phyloP scores from a whole-genome alignment of 257 asterid species.

The Scutellaria minor region DNA sequence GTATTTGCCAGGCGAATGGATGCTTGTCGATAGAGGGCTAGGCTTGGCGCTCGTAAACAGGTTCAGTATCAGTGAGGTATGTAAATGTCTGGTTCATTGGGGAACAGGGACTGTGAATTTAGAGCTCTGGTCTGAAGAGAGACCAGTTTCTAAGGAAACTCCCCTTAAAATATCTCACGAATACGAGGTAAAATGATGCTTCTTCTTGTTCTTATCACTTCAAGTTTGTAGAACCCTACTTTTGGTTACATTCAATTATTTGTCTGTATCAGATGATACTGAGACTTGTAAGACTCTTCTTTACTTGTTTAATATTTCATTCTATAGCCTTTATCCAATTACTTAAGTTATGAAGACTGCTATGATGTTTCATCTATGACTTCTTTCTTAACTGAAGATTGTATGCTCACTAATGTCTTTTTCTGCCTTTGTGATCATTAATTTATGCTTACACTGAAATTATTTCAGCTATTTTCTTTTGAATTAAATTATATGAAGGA shows the following conservation, averaged over 20 bases:
- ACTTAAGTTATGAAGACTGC: not conserved
- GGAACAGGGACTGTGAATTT: slow-evolving; percentile 78
- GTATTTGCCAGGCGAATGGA: slow-evolving; percentile 72
- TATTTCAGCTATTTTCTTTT: not conserved
- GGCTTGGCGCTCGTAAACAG: slow-evolving; percentile 66
- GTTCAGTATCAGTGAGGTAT: slow-evolving; percentile 52
- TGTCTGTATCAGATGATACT: not conserved
- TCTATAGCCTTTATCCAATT: not conserved
- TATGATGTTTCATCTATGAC: not conserved
- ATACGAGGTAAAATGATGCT: slow-evolving; percentile 51
- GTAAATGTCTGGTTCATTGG: slow-evolving; percentile 76
- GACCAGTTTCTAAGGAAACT: slow-evolving; percentile 82
- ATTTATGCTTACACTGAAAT: not conserved
- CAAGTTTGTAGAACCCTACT: not conserved
- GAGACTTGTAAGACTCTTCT: no score
- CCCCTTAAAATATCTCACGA: slow-evolving; percentile 67
- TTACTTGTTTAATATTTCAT: no score
- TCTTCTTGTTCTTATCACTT: not conserved
- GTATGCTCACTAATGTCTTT: slow-evolving; percentile 17
- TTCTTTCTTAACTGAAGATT: not conserved
- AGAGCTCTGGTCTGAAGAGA: slow-evolving; percentile 88
- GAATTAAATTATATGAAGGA: no score
- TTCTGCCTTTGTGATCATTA: not conserved
- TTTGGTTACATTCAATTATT: not conserved
- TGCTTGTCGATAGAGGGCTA: slow-evolving; percentile 68